Conservation (phyloP, 441 rosid genomes). For the Macaranga tanarius region DNA sequence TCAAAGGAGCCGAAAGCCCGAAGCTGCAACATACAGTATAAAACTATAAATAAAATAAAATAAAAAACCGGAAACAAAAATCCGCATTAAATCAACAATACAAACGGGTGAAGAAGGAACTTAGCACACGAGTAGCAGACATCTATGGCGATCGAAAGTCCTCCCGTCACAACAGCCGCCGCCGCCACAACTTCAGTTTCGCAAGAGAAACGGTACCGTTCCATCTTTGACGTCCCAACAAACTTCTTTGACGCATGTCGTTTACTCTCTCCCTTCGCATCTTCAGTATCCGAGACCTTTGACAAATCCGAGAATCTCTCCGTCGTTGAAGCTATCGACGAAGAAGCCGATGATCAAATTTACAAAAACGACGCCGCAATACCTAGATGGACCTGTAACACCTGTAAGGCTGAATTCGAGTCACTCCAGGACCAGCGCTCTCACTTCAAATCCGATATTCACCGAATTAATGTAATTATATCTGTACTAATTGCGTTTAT, state of each 20-base stretch:
- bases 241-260: slow-evolving; percentile 66
- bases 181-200: slow-evolving; percentile 15
- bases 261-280: slow-evolving; percentile 50
- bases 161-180: slow-evolving; percentile 13
- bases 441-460: slow-evolving; percentile 91
- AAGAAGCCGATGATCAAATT: slow-evolving; percentile 23
- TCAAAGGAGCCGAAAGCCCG: too few relatives aligned
- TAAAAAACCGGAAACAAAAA: not conserved
- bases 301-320: slow-evolving; percentile 19
- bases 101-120: not conserved
- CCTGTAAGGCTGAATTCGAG: slow-evolving; percentile 74
- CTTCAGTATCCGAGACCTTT: slow-evolving; percentile 29
- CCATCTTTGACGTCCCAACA: slow-evolving; percentile 61
- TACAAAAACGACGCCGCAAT: slow-evolving; percentile 34
- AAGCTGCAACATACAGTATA: too few relatives aligned
- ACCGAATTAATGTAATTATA: slow-evolving; percentile 74
- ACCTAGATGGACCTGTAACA: slow-evolving; percentile 85
- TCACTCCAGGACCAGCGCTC: slow-evolving; percentile 87
- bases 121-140: not conserved
- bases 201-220: slow-evolving; percentile 45
- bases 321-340: slow-evolving; percentile 20
- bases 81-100: not conserved
- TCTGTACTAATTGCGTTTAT: not conserved
- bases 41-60: not conserved
- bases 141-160: slow-evolving; percentile 39